These are phyloP conservation scores for Boechera stricta DNA, from an alignment of 345 rosid genomes.

Conservation along the genomic window DNA sequence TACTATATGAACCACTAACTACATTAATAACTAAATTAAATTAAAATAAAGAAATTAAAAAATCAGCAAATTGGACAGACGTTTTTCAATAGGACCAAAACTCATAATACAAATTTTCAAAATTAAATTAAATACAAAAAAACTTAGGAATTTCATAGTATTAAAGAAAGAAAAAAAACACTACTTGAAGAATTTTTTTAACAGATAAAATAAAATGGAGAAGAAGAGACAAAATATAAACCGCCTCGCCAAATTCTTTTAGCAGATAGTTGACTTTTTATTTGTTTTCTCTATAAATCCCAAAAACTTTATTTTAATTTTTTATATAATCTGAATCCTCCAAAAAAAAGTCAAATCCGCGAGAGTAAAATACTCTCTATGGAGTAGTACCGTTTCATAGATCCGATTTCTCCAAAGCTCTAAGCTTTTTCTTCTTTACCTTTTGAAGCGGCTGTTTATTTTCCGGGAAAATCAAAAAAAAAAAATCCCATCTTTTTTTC, in stretches of 20 bases:
- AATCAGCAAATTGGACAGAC: slow-evolving; percentile 4
- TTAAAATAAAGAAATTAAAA: not conserved
- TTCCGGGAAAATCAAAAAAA: slow-evolving; percentile 18
- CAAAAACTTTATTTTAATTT: not conserved
- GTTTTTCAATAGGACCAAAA: not conserved
- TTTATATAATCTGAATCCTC: slow-evolving; percentile 16
- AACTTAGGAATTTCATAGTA: not conserved
- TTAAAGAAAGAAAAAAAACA: not conserved
- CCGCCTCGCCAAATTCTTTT: slow-evolving; percentile 38
- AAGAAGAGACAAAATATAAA: slow-evolving; percentile 41
- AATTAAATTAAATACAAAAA: not conserved
- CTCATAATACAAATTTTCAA: not conserved
- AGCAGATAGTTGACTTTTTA: slow-evolving; percentile 48
- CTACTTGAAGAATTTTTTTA: too few species aligned
- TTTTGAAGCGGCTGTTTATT: slow-evolving; percentile 24
- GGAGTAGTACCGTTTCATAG: slow-evolving; percentile 31
- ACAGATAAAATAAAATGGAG: not conserved
- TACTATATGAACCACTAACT: slow-evolving; percentile 34
- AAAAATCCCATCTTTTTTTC: slow-evolving; percentile 18
- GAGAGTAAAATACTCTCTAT: slow-evolving; percentile 41
- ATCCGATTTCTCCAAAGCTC: slow-evolving; percentile 48
- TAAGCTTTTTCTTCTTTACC: not conserved
- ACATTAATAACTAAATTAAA: not conserved
- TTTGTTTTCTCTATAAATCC: slow-evolving; percentile 33
- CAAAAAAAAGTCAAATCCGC: slow-evolving; percentile 44